Evolutionary conservation across 140 eudicot species (phyloP), one percentile per base, ranked within the genome.

Genomic region (Bidens hawaiensis): DNA sequence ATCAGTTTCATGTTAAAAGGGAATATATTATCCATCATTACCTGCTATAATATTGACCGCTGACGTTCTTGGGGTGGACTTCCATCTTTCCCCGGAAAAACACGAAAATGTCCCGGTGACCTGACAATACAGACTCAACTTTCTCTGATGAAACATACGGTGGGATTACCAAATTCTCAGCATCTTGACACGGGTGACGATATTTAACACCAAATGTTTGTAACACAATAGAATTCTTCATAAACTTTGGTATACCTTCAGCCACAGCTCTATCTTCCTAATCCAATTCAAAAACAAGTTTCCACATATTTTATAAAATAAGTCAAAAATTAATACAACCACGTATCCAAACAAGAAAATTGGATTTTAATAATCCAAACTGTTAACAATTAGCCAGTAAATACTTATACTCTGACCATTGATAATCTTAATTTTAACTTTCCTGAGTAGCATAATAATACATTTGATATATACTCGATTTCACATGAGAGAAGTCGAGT

Each of bases 41-140:
- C 97, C 79, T 90, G 95, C 97, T 79, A 77, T 90, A 90, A 62
- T 71, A 83, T 16, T 82, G 97, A 18, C 95, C 95, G 69, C 95
- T 83, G 62, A 90, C 81, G 21, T 90, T 86, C 56, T 90, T 90
- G 3, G 97, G 97, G 59, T 83, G 93, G 11, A 90, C 78, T 64
- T 90, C 97, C 95, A 90, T 86, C 65, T 89, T 86, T 1, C 95
- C 95, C 72, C 97, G 67, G 74, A 90, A 90, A 46, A 86, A 90
- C 24, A 79, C 95, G 45, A 90, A 83, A 33, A 86, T 86, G 50
- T 86, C 94, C 15, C 95, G 86, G 4, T 56, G 85, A 22, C 89
- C 93, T 30, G 41, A 47, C 26, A 81, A 74, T 12, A 83, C 77
- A 16, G 76, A 59, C 73, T 77, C 69, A 9, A 90, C 74, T 40